Base-by-base conservation (phyloP, 2,329 filamentous ascomycete genomes). In the Meredithiella fracta region DNA sequence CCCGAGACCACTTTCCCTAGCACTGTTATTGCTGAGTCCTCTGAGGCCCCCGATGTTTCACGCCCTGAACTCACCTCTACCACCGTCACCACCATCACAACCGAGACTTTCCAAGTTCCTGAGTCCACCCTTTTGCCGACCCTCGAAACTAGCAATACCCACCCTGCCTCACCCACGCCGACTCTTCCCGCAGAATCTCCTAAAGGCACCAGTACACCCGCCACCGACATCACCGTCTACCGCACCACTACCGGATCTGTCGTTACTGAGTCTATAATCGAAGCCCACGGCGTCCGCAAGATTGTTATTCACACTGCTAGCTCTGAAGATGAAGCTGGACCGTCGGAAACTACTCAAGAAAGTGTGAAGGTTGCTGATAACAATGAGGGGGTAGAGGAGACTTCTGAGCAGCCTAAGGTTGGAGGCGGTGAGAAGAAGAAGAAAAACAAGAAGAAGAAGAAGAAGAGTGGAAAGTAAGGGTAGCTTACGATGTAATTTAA, bases 181-280 rank as follows among this genome's bases (percentile, higher is more conserved):
- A 29, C 40, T 11, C 37, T 38, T 5, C 23, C 2, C 8, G 26
- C 29, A 14, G 53, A 51, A 47, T 34, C n/a, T 3, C 4, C 34
- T 20, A 37, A 52, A n/a, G 26, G 14, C n/a, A 22, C 31, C 31
- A 11, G 15, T 23, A 37, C 50, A 9, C 50, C 50, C 15, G 50
- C 50, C n/a, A 37, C 50, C 8, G 34, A 51, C n/a, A 22, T 53
- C n/a, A 59, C 62, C 17, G 38, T 58, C 15, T 63, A 62, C 31
- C 56, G 74, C 9, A 71, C 73, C 3, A 80, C 82, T 4, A 75
- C 84, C 57, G 86, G 82, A 61, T 85, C 86, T 26, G 86, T 82
- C 65, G 87, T 90, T 62, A 88, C 85, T 0, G 85, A 90, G 67
- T 86, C 85, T 59, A 72, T 86, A n/a, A 71, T 89, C 56, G 83